phyloP scores from a whole-genome alignment of 78 protist genomes.

The Isochrysis galbana region DNA sequence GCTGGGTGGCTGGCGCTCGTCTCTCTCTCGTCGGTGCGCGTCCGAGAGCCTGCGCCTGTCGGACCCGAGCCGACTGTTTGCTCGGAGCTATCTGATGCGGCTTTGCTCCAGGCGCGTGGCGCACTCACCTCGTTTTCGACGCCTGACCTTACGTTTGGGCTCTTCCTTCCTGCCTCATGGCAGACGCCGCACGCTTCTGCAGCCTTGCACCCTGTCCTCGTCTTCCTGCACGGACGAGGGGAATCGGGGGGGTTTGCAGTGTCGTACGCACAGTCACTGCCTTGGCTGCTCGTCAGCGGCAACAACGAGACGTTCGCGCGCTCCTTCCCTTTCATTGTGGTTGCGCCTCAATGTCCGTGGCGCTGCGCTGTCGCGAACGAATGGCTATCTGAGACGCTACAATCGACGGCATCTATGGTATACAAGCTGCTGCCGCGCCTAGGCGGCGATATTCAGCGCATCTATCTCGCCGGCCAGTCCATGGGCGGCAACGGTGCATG shows the following conservation, averaged over 20 bases:
- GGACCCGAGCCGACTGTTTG: neutral
- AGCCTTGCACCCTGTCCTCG: neutral
- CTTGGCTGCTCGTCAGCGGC: neutral
- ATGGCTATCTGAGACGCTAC: neutral
- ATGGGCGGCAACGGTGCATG: neutral
- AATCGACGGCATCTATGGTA: neutral
- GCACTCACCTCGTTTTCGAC: neutral
- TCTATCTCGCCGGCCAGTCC: neutral
- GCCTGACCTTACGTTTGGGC: neutral
- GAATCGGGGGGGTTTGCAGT: neutral
- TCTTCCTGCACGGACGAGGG: neutral
- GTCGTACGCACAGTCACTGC: neutral
- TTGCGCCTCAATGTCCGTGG: neutral
- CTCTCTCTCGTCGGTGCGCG: too few species aligned
- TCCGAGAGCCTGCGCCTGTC: too few species aligned
- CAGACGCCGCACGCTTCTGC: neutral
- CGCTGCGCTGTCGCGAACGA: neutral
- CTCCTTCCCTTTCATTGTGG: neutral
- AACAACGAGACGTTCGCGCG: neutral
- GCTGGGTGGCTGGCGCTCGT: too few species aligned
- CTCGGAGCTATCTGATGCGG: neutral
- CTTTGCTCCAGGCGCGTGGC: neutral
- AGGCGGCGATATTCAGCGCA: neutral
- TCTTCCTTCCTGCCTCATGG: neutral
- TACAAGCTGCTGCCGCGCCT: neutral